Evolutionary conservation across 108 stramenopile genomes (phyloP).

Genomic region (Cyclotella kingstonii): DNA sequence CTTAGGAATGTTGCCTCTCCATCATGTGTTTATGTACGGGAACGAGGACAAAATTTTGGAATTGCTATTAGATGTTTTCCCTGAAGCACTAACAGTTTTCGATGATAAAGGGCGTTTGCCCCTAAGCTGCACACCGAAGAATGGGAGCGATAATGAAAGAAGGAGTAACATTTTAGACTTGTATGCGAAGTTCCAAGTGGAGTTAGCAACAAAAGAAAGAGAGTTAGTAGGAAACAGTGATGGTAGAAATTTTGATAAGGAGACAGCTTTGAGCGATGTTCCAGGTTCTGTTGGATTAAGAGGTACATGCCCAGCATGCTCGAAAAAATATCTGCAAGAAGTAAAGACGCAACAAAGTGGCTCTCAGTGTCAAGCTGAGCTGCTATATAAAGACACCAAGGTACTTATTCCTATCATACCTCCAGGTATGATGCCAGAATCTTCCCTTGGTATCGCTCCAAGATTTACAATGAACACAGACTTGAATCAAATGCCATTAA

Average conservation of each 20-base stretch:
- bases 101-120: constrained; percentile 53
- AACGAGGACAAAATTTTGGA: constrained; percentile 52
- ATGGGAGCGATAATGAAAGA: constrained; percentile 45
- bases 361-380: no score
- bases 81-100: constrained; percentile 53
- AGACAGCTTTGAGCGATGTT: no score
- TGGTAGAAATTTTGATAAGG: no score
- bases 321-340: no score
- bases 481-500: constrained; percentile 10
- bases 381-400: no score
- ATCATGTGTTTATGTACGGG: constrained; percentile 58
- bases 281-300: no score
- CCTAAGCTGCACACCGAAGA: constrained; percentile 35
- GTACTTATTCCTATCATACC: neutral
- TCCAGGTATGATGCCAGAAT: constrained; percentile 7
- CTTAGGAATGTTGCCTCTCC: constrained; percentile 60
- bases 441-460: constrained; percentile 18
- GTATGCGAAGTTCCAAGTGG: constrained; percentile 23
- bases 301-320: no score
- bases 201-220: neutral
- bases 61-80: constrained; percentile 60
- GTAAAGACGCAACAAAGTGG: no score
- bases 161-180: constrained; percentile 41
- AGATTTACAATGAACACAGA: constrained; percentile 8
- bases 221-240: neutral